Base-by-base conservation (phyloP, 139 green algal species). In the Monoraphidium neglectum region DNA sequence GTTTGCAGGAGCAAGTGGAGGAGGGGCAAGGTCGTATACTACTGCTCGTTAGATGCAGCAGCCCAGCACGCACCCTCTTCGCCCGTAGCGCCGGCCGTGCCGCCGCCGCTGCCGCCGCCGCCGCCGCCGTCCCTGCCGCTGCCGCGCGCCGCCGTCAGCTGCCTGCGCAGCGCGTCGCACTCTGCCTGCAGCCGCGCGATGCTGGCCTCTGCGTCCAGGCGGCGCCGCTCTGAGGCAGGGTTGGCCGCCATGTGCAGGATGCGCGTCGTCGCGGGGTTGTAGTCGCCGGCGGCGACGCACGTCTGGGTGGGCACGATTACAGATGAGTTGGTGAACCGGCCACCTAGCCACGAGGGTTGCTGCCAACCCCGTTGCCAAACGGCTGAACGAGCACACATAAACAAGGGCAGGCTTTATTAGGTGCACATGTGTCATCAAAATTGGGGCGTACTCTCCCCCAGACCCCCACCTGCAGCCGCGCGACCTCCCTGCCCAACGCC, bases 211-310 rank as follows among this genome's bases (percentile, higher is more conserved):
- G 62, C 47, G 33, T 54, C 37, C 46, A 78, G 61, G 38, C 72
- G 51, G 30, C 28, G 60, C 47, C 70, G 37, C 79, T 87, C 80
- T 0, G 83, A 76, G 70, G 94, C 86, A 0, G 92, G 92, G 82
- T 96, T 96, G 72, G 76, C 74, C 72, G 86, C 83, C 49, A 95
- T 73, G 83, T 97, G 93, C 72, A 97, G 70, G 60, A 97, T 89
- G 3, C 84, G 83, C 30, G 86, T 93, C 62, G 69, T 80, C 18
- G 68, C 72, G 4, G 78, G 68, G 66, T 92, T 84, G 70, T 86
- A 92, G 54, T 95, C 90, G 15, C 93, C 93, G 2, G 40, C 76
- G 33, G 35, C 33, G 15, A 81, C 30, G 28, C 30, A 24, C 28
- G 32, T 10, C 61, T n/a, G n/a, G n/a, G n/a, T n/a, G n/a, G n/a